These are phyloP conservation scores for Glycyrrhiza uralensis DNA, from an alignment of 306 rosid species.

Conservation along the genomic window DNA sequence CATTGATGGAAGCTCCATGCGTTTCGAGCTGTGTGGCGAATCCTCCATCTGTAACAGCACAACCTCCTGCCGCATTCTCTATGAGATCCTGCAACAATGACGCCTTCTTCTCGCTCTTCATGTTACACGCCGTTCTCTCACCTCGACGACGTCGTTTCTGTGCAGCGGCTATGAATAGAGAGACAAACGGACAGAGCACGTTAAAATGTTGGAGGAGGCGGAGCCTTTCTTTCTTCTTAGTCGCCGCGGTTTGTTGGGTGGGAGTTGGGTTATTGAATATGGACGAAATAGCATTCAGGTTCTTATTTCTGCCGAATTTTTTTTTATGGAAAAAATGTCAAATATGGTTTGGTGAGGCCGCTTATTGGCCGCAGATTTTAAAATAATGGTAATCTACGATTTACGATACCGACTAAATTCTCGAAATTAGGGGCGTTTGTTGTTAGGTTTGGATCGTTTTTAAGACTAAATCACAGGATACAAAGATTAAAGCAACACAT, in stretches of 20 bases:
- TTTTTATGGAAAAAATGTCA: too few relatives aligned
- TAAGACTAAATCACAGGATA: too few relatives aligned
- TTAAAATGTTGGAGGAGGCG: background rate
- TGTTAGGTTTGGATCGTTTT: too few relatives aligned
- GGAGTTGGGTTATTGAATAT: slow-evolving; percentile 7
- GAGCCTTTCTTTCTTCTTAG: background rate
- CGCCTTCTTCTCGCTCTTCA: slow-evolving; percentile 29
- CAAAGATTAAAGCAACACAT: too few relatives aligned
- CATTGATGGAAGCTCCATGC: slow-evolving; percentile 71
- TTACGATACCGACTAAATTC: too few relatives aligned
- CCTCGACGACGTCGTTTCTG: background rate
- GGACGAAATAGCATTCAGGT: slow-evolving; percentile 25
- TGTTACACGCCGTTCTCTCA: slow-evolving; percentile 29
- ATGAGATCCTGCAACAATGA: slow-evolving; percentile 61
- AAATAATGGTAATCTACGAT: too few relatives aligned
- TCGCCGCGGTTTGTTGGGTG: background rate
- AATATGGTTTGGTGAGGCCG: too few relatives aligned
- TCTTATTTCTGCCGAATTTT: background rate
- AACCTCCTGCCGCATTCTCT: slow-evolving; percentile 60
- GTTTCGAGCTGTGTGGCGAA: slow-evolving; percentile 83
- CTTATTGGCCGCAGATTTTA: too few relatives aligned
- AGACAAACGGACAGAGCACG: background rate
- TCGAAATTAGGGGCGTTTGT: too few relatives aligned
- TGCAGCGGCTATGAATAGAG: background rate
- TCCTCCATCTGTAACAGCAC: slow-evolving; percentile 77